A percentile compares a stretch with the other conserved stretches of the same genome.
Conservation (phyloP, 352 stramenopile genomes). For the Phytopythium helicoides region DNA sequence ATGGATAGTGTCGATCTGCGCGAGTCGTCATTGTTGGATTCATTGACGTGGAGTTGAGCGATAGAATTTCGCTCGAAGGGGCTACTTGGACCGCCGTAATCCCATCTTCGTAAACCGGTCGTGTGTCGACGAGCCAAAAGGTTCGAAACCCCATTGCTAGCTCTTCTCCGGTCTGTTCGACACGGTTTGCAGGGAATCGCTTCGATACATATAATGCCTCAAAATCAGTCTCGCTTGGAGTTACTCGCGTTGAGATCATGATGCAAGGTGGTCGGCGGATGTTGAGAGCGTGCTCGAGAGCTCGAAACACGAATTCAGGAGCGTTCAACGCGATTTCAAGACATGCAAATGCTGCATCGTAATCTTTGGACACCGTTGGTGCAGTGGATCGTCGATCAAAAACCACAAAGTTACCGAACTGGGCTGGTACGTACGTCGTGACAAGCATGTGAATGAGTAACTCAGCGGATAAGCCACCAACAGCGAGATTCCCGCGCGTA, state of each 20-base stretch:
- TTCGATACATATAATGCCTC: conserved; percentile 10
- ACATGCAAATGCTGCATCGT: conserved; percentile 43
- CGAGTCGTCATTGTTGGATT: conserved; percentile 87
- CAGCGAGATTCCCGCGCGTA: conserved; percentile 72
- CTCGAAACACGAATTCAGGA: conserved; percentile 58
- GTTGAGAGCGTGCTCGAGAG: conserved; percentile 89
- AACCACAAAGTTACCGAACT: conserved; percentile 91
- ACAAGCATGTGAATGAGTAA: conserved; percentile 91
- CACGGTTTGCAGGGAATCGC: conserved; percentile 74
- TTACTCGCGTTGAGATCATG: conserved; percentile 43
- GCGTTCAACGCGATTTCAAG: conserved; percentile 39
- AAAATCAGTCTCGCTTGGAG: conserved; percentile 7
- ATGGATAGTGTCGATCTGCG: conserved; percentile 89
- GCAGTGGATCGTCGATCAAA: conserved; percentile 75
- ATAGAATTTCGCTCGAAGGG: conserved; percentile 52
- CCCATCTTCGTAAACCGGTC: conserved; percentile 38
- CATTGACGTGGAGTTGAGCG: conserved; percentile 77
- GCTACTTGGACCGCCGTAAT: conserved; percentile 65
- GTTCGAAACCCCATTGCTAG: conserved; percentile 88
- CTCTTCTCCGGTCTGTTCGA: conserved; percentile 92
- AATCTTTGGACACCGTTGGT: conserved; percentile 38
- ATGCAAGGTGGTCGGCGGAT: conserved; percentile 83
- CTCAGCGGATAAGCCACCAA: conserved; percentile 83
- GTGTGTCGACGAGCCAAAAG: conserved; percentile 66
- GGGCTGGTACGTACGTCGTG: conserved; percentile 88